A percentile compares a stretch with the other conserved stretches of the same genome.
phyloP scores from a whole-genome alignment of 2,329 filamentous ascomycete species.

The Pseudocercospora fuligena region DNA sequence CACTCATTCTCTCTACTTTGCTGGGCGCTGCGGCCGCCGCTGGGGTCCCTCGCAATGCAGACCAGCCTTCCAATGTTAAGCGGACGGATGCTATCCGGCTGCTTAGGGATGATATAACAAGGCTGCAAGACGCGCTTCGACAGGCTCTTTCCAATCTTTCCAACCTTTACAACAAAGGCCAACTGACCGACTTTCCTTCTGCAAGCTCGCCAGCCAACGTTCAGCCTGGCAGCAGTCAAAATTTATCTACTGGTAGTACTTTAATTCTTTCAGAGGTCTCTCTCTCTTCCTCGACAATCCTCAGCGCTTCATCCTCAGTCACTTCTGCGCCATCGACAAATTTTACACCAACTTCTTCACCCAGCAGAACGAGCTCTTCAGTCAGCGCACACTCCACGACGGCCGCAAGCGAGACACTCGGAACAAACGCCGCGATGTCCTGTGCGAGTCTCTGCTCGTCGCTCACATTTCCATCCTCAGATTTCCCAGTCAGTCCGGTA shows the following conservation, averaged over 20 bases:
- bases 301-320: constrained; percentile 6
- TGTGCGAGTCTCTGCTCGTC: constrained; percentile 33
- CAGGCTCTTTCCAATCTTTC: constrained; percentile 23
- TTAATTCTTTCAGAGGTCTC: constrained; percentile 21
- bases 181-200: constrained; percentile 19
- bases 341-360: neutral
- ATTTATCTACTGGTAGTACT: constrained; percentile 20
- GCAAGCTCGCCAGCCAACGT: constrained; percentile 10
- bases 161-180: constrained; percentile 22
- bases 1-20: constrained; percentile 30
- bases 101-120: constrained; percentile 25
- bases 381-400: constrained; percentile 8
- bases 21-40: constrained; percentile 33
- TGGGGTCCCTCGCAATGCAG: constrained; percentile 26
- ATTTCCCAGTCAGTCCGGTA: constrained; percentile 28
- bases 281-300: constrained; percentile 5
- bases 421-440: constrained; percentile 18
- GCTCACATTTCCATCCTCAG: constrained; percentile 28
- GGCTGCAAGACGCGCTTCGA: constrained; percentile 27
- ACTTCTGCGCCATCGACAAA: constrained; percentile 3
- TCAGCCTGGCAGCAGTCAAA: constrained; percentile 4
- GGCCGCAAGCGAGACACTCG: constrained; percentile 10
- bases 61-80: constrained; percentile 22
- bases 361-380: constrained; percentile 9
- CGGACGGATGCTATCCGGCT: constrained; percentile 19